Percentiles rank a stretch among this genome's conserved stretches.
Evolutionary conservation across 305 asterid species (phyloP).

Genomic region (Fraxinus platypoda): DNA sequence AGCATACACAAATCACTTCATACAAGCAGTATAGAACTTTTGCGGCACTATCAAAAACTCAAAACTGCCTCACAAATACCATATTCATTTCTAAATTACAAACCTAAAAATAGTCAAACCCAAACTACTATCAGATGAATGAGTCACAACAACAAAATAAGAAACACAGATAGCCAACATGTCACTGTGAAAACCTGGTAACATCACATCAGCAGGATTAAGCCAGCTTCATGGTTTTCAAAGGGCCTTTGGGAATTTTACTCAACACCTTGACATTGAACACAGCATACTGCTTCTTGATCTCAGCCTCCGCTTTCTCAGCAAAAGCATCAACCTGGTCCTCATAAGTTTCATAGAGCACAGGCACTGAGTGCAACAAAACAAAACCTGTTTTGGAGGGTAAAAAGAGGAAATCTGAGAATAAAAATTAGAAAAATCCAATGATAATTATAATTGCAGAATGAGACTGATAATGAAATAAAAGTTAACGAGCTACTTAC

Average conservation of each 20-base stretch:
- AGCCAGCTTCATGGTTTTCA: constrained; percentile 44
- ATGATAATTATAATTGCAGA: background rate
- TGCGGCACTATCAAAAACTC: background rate
- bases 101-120: constrained; percentile 25
- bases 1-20: no score
- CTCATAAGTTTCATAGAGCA: constrained; percentile 42
- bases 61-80: constrained; percentile 20
- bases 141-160: constrained; percentile 24
- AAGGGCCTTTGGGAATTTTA: constrained; percentile 45
- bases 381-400: constrained; percentile 36
- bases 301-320: constrained; percentile 50
- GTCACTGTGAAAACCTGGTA: constrained; percentile 17
- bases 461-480: background rate
- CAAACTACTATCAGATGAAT: constrained; percentile 25
- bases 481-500: constrained; percentile 37
- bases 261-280: constrained; percentile 41
- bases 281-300: constrained; percentile 48
- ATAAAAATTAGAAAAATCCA: background rate
- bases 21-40: background rate
- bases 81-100: background rate
- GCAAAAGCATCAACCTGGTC: constrained; percentile 51
- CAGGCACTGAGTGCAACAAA: constrained; percentile 44
- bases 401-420: background rate
- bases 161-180: constrained; percentile 13
- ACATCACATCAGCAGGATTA: constrained; percentile 17